A percentile compares a stretch with the other conserved stretches of the same genome.
Evolutionary conservation across 1,284 basidiomycete species (phyloP).

Genomic region (Stereum hirsutum): DNA sequence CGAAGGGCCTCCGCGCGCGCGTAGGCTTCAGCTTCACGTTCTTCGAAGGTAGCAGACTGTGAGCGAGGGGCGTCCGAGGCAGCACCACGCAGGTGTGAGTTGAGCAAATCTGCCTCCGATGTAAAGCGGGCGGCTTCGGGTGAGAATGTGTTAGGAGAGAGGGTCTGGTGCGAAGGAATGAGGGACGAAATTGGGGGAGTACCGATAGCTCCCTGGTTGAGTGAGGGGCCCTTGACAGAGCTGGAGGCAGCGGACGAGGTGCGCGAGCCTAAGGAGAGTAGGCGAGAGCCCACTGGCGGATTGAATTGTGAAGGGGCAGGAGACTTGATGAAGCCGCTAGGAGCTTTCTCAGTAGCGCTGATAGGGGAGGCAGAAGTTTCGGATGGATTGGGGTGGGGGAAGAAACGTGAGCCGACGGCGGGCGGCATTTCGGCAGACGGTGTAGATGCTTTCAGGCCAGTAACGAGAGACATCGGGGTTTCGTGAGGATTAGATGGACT

Average conservation of each 20-base stretch:
- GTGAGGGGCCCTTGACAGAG: slow-evolving; percentile 1
- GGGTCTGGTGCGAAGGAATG: slow-evolving; percentile 2
- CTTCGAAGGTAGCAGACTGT: slow-evolving; percentile 7
- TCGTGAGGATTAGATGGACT: not conserved
- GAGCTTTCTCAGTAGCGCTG: slow-evolving; percentile 10
- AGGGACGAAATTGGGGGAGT: not conserved
- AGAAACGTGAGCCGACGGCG: slow-evolving; percentile 26
- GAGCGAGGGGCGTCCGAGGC: slow-evolving; percentile 1
- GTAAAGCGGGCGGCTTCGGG: slow-evolving; percentile 6
- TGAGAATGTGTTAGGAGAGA: slow-evolving; percentile 2
- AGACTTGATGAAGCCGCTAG: slow-evolving; percentile 12
- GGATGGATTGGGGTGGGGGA: slow-evolving; percentile 21
- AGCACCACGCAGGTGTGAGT: slow-evolving; percentile 1
- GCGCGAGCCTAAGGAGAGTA: slow-evolving; percentile 57
- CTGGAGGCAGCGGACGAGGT: slow-evolving; percentile 17
- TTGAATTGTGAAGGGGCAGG: slow-evolving; percentile 36
- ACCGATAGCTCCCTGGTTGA: too few species aligned
- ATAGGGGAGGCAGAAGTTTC: slow-evolving; percentile 13
- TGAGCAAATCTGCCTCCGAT: slow-evolving; percentile 5
- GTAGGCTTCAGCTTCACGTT: slow-evolving; percentile 3
- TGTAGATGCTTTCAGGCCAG: slow-evolving; percentile 14
- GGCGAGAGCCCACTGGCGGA: slow-evolving; percentile 60
- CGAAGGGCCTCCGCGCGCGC: slow-evolving; percentile 8
- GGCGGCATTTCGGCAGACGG: slow-evolving; percentile 19
- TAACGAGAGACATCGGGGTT: not conserved